These are phyloP conservation scores for Chenopodium album DNA, from an alignment of 148 eudicot species.

Conservation along the genomic window DNA sequence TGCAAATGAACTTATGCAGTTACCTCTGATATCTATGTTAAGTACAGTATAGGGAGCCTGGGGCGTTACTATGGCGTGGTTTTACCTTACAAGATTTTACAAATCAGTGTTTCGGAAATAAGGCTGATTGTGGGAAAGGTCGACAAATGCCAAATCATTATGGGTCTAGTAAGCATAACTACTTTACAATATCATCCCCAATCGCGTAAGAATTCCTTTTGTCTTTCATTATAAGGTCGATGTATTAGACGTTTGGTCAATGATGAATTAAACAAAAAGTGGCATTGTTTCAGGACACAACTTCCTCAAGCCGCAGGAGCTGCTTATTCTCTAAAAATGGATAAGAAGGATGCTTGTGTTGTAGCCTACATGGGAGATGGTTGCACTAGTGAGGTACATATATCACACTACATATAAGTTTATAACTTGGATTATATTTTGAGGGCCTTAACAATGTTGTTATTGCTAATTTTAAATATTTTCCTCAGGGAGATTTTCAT, in stretches of 20 bases:
- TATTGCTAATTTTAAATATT: neutral
- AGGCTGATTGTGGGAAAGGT: constrained; percentile 80
- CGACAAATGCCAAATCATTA: constrained; percentile 96
- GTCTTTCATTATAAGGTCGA: neutral
- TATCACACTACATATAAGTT: neutral
- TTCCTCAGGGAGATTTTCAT: constrained; percentile 84
- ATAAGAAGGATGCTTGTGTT: constrained; percentile 63
- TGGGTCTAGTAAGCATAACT: constrained; percentile 76
- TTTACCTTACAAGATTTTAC: constrained; percentile 83
- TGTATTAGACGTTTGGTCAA: neutral
- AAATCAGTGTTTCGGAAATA: constrained; percentile 79
- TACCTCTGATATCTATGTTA: neutral
- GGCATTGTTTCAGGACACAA: constrained; percentile 55
- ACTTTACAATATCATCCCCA: constrained; percentile 84
- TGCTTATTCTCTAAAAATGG: constrained; percentile 87
- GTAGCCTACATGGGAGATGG: constrained; percentile 94
- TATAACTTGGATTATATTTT: neutral
- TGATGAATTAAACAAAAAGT: neutral
- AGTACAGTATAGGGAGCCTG: constrained; percentile 82
- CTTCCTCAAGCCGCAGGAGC: constrained; percentile 95
- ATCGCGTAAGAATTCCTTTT: constrained; percentile 56
- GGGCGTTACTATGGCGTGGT: constrained; percentile 86
- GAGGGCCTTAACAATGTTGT: neutral
- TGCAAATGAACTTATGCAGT: neutral
- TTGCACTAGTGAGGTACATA: constrained; percentile 72